Conservation (phyloP, 2,329 filamentous ascomycete species). For the Bipolaris victoriae region DNA sequence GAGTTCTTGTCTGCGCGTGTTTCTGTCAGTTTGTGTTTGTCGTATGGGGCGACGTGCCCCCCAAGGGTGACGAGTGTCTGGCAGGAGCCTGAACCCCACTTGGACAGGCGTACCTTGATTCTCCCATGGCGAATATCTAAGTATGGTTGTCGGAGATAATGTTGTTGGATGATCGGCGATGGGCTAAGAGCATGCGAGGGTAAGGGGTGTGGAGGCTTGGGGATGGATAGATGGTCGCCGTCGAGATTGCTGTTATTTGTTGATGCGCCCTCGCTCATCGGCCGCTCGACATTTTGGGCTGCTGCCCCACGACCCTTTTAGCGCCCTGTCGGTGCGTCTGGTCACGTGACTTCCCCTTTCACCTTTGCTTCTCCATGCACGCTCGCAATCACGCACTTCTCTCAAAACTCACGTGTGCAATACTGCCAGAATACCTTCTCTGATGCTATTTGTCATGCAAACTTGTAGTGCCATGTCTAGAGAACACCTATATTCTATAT, state of each 20-base stretch:
- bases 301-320: conserved; percentile 26
- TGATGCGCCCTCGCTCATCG: conserved; percentile 26
- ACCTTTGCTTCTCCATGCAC: neutral
- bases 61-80: neutral
- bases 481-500: neutral
- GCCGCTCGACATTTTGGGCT: conserved; percentile 26
- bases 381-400: neutral
- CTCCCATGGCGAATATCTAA: conserved; percentile 59
- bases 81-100: conserved; percentile 9
- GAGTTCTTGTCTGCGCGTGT: conserved; percentile 81
- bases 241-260: conserved; percentile 33
- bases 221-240: conserved; percentile 13
- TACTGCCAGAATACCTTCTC: no score
- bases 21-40: conserved; percentile 26
- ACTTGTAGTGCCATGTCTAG: neutral
- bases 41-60: conserved; percentile 17
- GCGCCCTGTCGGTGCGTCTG: conserved; percentile 11
- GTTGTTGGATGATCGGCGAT: conserved; percentile 9
- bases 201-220: conserved; percentile 12
- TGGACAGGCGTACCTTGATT: conserved; percentile 61
- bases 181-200: conserved; percentile 13
- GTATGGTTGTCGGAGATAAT: conserved; percentile 5
- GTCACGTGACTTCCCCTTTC: conserved; percentile 13
- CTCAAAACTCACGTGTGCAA: neutral
- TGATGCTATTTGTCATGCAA: neutral